Evolutionary conservation across 768 basidiomycete species (phyloP).

Genomic region (Phaeotremella fagi): DNA sequence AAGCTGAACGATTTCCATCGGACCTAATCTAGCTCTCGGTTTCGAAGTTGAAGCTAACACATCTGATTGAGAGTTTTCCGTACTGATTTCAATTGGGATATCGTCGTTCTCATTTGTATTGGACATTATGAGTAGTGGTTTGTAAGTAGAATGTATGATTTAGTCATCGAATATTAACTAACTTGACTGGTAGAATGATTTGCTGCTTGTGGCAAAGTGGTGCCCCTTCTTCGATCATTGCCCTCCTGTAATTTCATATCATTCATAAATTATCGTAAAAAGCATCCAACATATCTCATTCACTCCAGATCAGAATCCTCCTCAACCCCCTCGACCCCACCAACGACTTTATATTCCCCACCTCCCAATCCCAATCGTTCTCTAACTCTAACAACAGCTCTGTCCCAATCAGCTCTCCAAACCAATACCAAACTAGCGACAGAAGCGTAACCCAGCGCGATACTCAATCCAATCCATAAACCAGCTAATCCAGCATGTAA

Average conservation of each 20-base stretch:
- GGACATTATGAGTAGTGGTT: no score
- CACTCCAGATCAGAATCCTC: no score
- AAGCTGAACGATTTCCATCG: conserved; percentile 35
- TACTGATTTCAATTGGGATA: no score
- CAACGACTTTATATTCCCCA: background rate
- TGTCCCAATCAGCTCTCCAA: conserved; percentile 36
- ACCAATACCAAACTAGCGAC: conserved; percentile 29
- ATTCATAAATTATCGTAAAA: background rate
- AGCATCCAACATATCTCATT: background rate
- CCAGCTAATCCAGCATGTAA: conserved; percentile 67
- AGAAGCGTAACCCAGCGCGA: conserved; percentile 37
- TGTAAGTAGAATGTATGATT: no score
- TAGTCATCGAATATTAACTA: no score
- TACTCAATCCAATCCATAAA: conserved; percentile 71
- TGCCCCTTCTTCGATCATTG: no score
- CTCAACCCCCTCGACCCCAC: background rate
- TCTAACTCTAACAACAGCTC: conserved; percentile 38
- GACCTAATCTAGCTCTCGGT: conserved; percentile 42
- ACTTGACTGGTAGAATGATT: no score
- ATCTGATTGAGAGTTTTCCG: background rate
- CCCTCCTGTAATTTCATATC: no score
- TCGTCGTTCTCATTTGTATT: no score
- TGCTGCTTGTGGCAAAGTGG: no score
- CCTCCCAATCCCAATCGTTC: conserved; percentile 26
- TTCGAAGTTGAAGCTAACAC: conserved; percentile 8